phyloP scores from a whole-genome alignment of 2,329 filamentous ascomycete species.

The Penicillium vulpinum region DNA sequence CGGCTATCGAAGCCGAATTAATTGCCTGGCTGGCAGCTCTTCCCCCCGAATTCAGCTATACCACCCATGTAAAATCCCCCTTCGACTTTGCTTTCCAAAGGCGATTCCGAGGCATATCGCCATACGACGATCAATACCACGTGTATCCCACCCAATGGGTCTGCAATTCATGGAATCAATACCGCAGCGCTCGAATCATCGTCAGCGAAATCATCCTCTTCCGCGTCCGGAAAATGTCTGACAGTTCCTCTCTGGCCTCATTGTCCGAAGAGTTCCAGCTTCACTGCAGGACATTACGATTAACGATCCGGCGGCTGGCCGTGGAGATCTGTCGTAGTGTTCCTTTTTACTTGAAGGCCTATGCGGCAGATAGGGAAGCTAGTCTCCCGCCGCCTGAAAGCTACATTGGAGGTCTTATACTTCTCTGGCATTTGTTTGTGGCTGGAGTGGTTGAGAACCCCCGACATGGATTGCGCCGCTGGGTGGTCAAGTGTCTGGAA shows the following conservation, averaged over 20 bases:
- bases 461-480: conserved; percentile 30
- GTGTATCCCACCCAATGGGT: conserved; percentile 56
- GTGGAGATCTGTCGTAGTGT: conserved; percentile 41
- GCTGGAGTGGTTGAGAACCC: conserved; percentile 35
- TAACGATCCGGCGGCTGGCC: conserved; percentile 30
- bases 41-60: conserved; percentile 32
- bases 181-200: conserved; percentile 59
- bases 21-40: conserved; percentile 33
- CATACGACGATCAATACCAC: conserved; percentile 57
- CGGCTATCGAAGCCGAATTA: conserved; percentile 37
- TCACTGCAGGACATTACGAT: conserved; percentile 33
- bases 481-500: conserved; percentile 34
- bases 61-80: conserved; percentile 23
- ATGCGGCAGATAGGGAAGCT: conserved; percentile 13
- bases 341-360: conserved; percentile 37
- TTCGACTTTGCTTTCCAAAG: conserved; percentile 39
- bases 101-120: conserved; percentile 25
- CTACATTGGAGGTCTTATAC: conserved; percentile 34
- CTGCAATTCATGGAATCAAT: conserved; percentile 60
- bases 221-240: conserved; percentile 29
- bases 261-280: conserved; percentile 32
- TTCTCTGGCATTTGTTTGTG: conserved; percentile 42
- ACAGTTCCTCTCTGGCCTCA: conserved; percentile 18
- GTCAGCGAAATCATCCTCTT: conserved; percentile 51
- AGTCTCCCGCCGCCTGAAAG: conserved; percentile 26